A percentile compares a stretch with the other conserved stretches of the same genome.
Evolutionary conservation across 208 protist genomes (phyloP).

Genomic region (Willaertia magna): DNA sequence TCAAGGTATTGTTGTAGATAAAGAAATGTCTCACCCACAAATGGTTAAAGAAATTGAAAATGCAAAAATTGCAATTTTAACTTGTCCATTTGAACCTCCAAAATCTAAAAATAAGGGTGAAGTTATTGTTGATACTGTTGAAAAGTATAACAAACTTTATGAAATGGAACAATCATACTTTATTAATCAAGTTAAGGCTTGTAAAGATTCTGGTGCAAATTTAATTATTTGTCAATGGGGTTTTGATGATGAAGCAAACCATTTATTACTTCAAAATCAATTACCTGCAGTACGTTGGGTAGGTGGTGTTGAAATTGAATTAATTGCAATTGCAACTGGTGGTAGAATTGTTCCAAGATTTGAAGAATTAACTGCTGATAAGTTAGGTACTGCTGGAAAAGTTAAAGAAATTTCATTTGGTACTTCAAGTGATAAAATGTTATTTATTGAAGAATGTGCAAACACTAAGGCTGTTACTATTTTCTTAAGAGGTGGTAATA

Average conservation of each 20-base stretch:
- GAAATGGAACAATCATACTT: constrained; percentile 97
- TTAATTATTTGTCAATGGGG: constrained; percentile 99
- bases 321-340: constrained; percentile 98
- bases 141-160: constrained; percentile 86
- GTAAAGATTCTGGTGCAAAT: constrained; percentile 91
- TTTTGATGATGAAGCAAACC: constrained; percentile 99
- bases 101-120: constrained; percentile 99
- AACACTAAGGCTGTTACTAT: constrained; percentile 96
- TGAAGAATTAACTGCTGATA: constrained; percentile 87
- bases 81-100: constrained; percentile 99
- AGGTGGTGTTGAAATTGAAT: constrained; percentile 98
- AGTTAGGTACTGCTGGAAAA: constrained; percentile 82
- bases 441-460: constrained; percentile 97
- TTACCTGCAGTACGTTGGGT: constrained; percentile 99
- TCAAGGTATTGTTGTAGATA: constrained; percentile 96
- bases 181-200: constrained; percentile 64
- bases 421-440: constrained; percentile 94
- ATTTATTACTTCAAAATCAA: constrained; percentile 95
- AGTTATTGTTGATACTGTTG: constrained; percentile 81
- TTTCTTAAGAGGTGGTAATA: constrained; percentile 97
- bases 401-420: constrained; percentile 83
- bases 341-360: constrained; percentile 97
- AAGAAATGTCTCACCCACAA: constrained; percentile 95
- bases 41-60: constrained; percentile 85
- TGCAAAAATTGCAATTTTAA: constrained; percentile 98